Evolutionary conservation across 140 eudicot genomes (phyloP), one percentile per base, ranked within the genome.

Genomic region (Flaveria floridana): DNA sequence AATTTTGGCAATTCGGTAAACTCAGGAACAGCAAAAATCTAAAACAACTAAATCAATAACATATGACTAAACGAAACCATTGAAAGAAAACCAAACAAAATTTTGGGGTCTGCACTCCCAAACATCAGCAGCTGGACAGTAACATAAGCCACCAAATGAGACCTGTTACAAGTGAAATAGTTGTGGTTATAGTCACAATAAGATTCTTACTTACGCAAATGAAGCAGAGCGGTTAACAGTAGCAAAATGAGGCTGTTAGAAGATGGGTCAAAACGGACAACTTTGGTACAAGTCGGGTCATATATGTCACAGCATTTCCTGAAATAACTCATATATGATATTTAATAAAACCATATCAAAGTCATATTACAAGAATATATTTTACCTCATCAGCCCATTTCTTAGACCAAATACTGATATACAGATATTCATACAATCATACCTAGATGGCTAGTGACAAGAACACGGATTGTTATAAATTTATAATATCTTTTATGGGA

Each of bases 81-180:
- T 63, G 46, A 4, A 16, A 28, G 19, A 63, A 56, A 56, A 15
- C 69, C 69, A 63, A 30, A 63, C 69, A 63, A 30, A 63, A 63
- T 14, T 59, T 25, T 63, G 21, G 34, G 42, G 69, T 63, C 69
- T 7, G 47, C 69, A 63, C 21, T 39, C 44, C 13, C 18, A 53
- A 37, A 37, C 26, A n/a, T 19, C 68, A 63, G 68, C 68, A 62
- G 68, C 47, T 14, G 46, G 47, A 63, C 48, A 7, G 3, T 30
- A 63, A 25, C 42, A 61, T 26, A 4, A 12, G 42, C 67, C 44
- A 12, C 42, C 52, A 37, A 11, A n/a, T 16, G 28, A 18, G 30
- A 18, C 52, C 71, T 65, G 52, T 65, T 65, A 16, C 23, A 65
- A 14, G 23, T 14, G 4, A 63, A 8, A 57, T 30, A 21, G 34